Base-by-base conservation (phyloP, 352 stramenopile genomes). In the Pilasporangium apinafurcum region DNA sequence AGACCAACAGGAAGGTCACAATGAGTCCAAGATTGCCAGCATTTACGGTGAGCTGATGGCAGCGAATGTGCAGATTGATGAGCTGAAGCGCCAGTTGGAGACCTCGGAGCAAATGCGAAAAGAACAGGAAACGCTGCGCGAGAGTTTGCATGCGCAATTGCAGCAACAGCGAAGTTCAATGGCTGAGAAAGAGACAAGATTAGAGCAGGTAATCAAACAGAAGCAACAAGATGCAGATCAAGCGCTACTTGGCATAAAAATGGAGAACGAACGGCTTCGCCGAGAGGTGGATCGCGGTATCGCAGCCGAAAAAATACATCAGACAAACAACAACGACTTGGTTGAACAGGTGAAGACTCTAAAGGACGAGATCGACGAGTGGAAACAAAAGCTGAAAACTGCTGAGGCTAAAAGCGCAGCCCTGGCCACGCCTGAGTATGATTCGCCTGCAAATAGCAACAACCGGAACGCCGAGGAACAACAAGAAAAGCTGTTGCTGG, bases 1-100 rank as follows among this genome's bases (percentile, higher is more conserved):
- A 16, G 62, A 73, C 28, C 58, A 81, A 9, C 48, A 73, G 8
- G 68, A 86, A 54, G 83, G 53, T 14, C 68, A 85, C 14, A 73
- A 87, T 53, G 71, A 88, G 48, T 86, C 76, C 20, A 75, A 77
- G 27, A 61, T 91, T 27, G 59, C 71, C 5, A 86, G 63, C 30
- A 60, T 86, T 12, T 76, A 68, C 16, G 75, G 74, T 33, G 81
- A 90, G 18, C 48, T 93, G 6, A 86, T 91, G 72, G 50, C 78
- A 30, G 60, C 75, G 1, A 86, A 77, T 32, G 76, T 93, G 0
- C 81, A 90, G 33, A 37, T 90, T 1, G 78, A 91, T 28, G 81
- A 93, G 26, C 55, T 73, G 14, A 82, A 79, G 17, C 66, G 81
- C 9, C 71, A 79, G 8, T 51, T 86, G 2, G 68, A 88, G 46